Conservation (phyloP, 176 grass and related monocot species). For the Avena atlantica region DNA sequence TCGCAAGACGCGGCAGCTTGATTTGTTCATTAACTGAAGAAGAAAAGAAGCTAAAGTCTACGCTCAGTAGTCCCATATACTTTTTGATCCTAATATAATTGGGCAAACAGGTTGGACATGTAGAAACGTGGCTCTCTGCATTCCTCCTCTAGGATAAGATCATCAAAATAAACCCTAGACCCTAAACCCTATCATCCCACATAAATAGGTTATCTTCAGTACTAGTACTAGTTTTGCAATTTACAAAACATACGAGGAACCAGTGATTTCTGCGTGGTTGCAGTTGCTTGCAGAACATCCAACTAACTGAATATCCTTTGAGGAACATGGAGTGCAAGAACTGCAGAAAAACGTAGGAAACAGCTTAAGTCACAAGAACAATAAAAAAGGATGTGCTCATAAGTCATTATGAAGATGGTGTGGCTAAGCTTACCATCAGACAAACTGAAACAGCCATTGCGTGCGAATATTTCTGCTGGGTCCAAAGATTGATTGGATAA, state of each 20-base stretch:
- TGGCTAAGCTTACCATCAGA: conserved; percentile 58
- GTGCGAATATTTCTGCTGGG: conserved; percentile 57
- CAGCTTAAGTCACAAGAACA: conserved; percentile 33
- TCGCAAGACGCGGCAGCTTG: background rate
- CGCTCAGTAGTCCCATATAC: no score
- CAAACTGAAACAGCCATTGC: conserved; percentile 62
- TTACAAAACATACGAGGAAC: background rate
- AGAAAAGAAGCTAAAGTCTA: no score
- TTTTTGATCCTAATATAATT: no score
- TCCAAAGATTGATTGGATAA: conserved; percentile 56
- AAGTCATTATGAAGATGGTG: background rate
- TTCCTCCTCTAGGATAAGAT: conserved; percentile 9
- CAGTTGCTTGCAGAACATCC: background rate
- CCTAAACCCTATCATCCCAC: no score
- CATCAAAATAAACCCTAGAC: no score
- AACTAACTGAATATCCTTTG: conserved; percentile 31
- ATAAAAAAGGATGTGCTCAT: background rate
- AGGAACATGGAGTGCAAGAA: conserved; percentile 47
- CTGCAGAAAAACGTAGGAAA: conserved; percentile 41
- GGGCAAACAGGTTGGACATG: background rate
- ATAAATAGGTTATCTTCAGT: no score
- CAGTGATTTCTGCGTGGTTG: conserved; percentile 17
- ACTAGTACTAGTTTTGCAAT: background rate
- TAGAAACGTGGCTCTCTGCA: conserved; percentile 7
- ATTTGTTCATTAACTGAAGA: background rate